Conservation (phyloP, 1,284 basidiomycete genomes). For the Ceratobasidium theobromae region DNA sequence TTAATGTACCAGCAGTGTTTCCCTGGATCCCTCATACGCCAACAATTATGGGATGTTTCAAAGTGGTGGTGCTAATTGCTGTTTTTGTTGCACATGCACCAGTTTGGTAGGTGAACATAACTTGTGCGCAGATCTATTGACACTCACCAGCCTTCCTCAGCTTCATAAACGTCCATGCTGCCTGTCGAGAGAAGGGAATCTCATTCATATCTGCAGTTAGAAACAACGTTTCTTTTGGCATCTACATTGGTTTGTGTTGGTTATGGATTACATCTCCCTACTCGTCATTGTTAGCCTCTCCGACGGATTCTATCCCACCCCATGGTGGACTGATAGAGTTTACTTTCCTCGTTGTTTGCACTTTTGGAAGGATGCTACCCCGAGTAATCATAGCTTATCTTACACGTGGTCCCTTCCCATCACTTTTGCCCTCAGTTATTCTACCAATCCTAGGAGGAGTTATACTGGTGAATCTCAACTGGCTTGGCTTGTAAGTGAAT, state of each 20-base stretch:
- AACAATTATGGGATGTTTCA: constrained; percentile 21
- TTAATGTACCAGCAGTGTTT: constrained; percentile 22
- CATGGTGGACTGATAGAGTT: constrained; percentile 37
- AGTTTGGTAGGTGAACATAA: constrained; percentile 34
- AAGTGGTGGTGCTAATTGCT: constrained; percentile 35
- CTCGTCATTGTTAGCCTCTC: constrained; percentile 33
- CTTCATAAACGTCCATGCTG: constrained; percentile 37
- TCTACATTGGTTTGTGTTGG: constrained; percentile 35
- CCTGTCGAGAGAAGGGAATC: constrained; percentile 22
- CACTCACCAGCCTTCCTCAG: constrained; percentile 12
- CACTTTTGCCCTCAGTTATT: constrained; percentile 36
- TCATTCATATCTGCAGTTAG: constrained; percentile 34
- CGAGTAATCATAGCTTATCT: constrained; percentile 38
- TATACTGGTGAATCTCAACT: constrained; percentile 35
- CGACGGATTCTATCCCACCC: neutral
- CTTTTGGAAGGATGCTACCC: constrained; percentile 39
- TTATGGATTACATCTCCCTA: constrained; percentile 37
- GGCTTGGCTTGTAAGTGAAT: constrained; percentile 29
- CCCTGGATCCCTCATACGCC: constrained; percentile 10
- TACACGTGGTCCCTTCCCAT: constrained; percentile 37
- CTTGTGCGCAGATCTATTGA: neutral
- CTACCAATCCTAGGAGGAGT: constrained; percentile 35
- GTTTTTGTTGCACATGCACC: constrained; percentile 36
- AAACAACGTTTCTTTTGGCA: constrained; percentile 35
- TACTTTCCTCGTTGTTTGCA: constrained; percentile 37